Percentiles rank a stretch among this genome's conserved stretches.
phyloP scores from a whole-genome alignment of 768 basidiomycete genomes.

The Cystobasidium tubakii region DNA sequence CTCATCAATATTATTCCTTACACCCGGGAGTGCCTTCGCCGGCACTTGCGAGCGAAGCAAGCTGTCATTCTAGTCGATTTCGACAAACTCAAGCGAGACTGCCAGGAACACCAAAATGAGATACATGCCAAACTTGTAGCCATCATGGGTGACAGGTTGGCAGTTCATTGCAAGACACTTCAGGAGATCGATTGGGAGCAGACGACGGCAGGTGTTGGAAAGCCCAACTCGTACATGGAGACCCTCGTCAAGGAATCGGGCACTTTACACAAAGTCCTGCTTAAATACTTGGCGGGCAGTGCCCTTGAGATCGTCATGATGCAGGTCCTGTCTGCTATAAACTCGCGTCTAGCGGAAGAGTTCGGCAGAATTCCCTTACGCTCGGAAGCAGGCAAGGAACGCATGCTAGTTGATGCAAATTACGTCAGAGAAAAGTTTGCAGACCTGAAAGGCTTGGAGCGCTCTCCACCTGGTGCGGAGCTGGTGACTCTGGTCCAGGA shows the following conservation, averaged over 20 bases:
- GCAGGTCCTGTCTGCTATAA: constrained; percentile 88
- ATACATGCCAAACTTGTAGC: constrained; percentile 95
- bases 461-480: constrained; percentile 33
- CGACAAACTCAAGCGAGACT: constrained; percentile 97
- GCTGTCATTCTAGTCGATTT: constrained; percentile 96
- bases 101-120: constrained; percentile 98
- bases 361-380: constrained; percentile 75
- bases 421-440: constrained; percentile 40
- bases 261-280: constrained; percentile 89
- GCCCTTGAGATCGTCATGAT: constrained; percentile 90
- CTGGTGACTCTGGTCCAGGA: constrained; percentile 39
- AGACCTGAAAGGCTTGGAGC: constrained; percentile 42
- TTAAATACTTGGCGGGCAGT: constrained; percentile 71
- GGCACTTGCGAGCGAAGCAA: constrained; percentile 88
- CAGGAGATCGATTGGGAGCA: constrained; percentile 75
- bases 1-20: constrained; percentile 92
- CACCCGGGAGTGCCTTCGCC: constrained; percentile 85
- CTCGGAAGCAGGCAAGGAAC: constrained; percentile 72
- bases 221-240: constrained; percentile 81
- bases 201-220: constrained; percentile 50
- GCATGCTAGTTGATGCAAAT: constrained; percentile 48
- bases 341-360: constrained; percentile 80
- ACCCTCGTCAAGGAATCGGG: constrained; percentile 88
- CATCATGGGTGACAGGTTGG: constrained; percentile 93
- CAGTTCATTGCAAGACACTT: constrained; percentile 67